phyloP scores from a whole-genome alignment of 2,329 filamentous ascomycete species.

The Fusarium sp. region DNA sequence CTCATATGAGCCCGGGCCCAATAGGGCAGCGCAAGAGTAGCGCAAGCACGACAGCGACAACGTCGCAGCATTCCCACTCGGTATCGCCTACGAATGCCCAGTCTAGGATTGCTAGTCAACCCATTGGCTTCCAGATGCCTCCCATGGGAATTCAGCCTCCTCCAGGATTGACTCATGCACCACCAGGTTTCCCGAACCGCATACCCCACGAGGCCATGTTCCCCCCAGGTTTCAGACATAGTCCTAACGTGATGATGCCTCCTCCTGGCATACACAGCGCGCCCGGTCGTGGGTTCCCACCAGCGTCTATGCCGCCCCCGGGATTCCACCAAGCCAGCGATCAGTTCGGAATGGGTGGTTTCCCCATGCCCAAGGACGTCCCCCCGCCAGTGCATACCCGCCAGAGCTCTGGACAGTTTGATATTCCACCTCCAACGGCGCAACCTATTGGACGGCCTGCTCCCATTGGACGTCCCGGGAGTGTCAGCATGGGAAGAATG shows the following conservation, averaged over 20 bases:
- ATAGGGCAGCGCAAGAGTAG: constrained; percentile 75
- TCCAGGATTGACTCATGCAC: constrained; percentile 51
- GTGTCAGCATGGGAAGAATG: constrained; percentile 69
- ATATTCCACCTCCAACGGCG: constrained; percentile 64
- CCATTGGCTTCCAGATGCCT: constrained; percentile 65
- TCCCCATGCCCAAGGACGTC: constrained; percentile 48
- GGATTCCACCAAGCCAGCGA: constrained; percentile 50
- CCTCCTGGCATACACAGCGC: constrained; percentile 65
- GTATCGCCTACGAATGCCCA: constrained; percentile 68
- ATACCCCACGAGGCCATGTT: constrained; percentile 66
- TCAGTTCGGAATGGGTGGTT: constrained; percentile 49
- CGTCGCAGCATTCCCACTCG: constrained; percentile 49
- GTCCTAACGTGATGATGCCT: constrained; percentile 59
- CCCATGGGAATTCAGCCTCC: constrained; percentile 65
- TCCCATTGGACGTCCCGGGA: constrained; percentile 89
- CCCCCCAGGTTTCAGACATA: constrained; percentile 59
- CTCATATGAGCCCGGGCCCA: constrained; percentile 73
- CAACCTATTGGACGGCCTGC: constrained; percentile 85
- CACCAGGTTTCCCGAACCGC: constrained; percentile 67
- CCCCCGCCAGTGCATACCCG: constrained; percentile 72
- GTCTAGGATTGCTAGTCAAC: constrained; percentile 51
- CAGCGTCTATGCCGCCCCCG: constrained; percentile 51
- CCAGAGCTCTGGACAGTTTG: constrained; percentile 79
- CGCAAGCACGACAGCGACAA: constrained; percentile 48
- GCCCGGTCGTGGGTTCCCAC: constrained; percentile 58